Evolutionary conservation across 192 early-diverging fungal genomes (phyloP).

Genomic region (Umbelopsis vinacea): DNA sequence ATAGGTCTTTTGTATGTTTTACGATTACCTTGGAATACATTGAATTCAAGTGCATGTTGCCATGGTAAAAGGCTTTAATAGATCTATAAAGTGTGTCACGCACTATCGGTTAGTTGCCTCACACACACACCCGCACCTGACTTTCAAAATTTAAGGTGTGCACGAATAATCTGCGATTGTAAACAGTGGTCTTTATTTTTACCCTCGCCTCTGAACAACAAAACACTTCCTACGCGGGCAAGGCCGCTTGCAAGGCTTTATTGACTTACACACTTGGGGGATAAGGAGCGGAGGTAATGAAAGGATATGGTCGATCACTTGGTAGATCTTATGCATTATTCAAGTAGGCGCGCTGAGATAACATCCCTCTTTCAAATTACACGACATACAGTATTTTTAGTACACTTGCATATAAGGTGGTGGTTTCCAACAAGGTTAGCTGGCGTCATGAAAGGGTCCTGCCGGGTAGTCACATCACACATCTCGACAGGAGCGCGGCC

Average conservation of each 20-base stretch:
- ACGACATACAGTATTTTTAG: constrained; percentile 1
- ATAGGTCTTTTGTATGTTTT: too few species aligned
- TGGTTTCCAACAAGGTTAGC: constrained; percentile 1
- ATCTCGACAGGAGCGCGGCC: not conserved
- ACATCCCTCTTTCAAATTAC: constrained; percentile 1
- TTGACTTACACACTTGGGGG: not conserved
- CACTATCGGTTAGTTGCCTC: too few species aligned
- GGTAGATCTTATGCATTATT: not conserved
- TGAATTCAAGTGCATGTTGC: too few species aligned
- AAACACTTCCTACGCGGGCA: not conserved
- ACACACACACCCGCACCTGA: too few species aligned
- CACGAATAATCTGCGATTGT: too few species aligned
- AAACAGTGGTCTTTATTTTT: too few species aligned
- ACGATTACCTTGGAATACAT: too few species aligned
- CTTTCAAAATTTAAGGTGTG: too few species aligned
- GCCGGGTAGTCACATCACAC: not conserved
- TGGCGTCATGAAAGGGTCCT: not conserved
- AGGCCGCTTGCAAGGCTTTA: not conserved
- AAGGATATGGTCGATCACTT: not conserved
- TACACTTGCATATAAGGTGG: not conserved
- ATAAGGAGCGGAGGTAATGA: not conserved
- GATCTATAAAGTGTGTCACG: too few species aligned
- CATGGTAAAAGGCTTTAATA: too few species aligned
- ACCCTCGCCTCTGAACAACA: too few species aligned
- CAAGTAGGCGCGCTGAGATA: not conserved